Evolutionary conservation across 148 eudicot species (phyloP).

Genomic region (Tetragonia tetragonoides): DNA sequence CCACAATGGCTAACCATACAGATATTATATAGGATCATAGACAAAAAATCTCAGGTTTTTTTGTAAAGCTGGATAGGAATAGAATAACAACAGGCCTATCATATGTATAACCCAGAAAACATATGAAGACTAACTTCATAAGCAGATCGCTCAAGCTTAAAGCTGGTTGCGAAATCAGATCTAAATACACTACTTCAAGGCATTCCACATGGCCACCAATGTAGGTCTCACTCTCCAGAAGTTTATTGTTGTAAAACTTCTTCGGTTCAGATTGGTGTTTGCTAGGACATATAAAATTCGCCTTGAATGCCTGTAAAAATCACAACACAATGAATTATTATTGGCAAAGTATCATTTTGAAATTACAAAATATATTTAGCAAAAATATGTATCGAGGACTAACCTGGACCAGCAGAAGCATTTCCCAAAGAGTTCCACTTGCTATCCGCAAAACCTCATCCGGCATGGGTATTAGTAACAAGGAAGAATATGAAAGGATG

Average conservation of each 20-base stretch:
- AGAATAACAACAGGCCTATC: neutral
- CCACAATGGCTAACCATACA: neutral
- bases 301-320: constrained; percentile 73
- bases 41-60: neutral
- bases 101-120: neutral
- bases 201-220: constrained; percentile 99
- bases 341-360: neutral
- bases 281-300: constrained; percentile 94
- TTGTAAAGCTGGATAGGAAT: neutral
- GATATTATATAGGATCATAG: neutral
- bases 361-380: neutral
- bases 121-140: constrained; percentile 50
- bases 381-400: constrained; percentile 18
- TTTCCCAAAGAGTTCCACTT: constrained; percentile 99
- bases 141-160: constrained; percentile 96
- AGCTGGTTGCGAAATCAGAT: constrained; percentile 94
- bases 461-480: constrained; percentile 95
- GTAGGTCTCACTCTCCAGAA: constrained; percentile 97
- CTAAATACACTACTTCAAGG: constrained; percentile 99
- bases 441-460: constrained; percentile 99
- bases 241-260: constrained; percentile 67
- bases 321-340: constrained; percentile 7
- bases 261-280: constrained; percentile 95
- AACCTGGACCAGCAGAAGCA: constrained; percentile 99
- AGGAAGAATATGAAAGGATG: constrained; percentile 99